These are phyloP conservation scores for Trichoderma reesei DNA, from an alignment of 495 filamentous ascomycete species.

Conservation along the genomic window DNA sequence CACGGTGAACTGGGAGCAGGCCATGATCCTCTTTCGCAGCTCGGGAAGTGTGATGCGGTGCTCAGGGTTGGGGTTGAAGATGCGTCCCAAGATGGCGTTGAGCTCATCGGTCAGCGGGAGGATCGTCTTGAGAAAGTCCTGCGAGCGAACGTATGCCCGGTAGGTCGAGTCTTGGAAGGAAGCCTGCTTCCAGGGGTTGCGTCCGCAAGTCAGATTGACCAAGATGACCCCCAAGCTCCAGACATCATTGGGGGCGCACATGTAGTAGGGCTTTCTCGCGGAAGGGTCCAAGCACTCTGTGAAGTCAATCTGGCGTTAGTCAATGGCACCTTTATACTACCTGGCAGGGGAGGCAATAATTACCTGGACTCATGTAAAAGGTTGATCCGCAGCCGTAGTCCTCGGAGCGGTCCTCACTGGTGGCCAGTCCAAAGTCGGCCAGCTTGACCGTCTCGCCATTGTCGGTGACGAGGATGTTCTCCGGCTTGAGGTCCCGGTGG, in stretches of 20 bases:
- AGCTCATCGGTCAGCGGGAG: slow-evolving; percentile 85
- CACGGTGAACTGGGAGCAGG: slow-evolving; percentile 67
- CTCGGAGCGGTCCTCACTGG: slow-evolving; percentile 67
- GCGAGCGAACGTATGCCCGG: slow-evolving; percentile 78
- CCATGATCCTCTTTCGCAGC: slow-evolving; percentile 63
- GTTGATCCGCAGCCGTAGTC: slow-evolving; percentile 98
- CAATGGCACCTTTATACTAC: not conserved
- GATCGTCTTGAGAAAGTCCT: slow-evolving; percentile 83
- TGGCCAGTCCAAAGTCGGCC: slow-evolving; percentile 95
- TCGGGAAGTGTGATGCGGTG: slow-evolving; percentile 80
- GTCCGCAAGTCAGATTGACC: slow-evolving; percentile 93
- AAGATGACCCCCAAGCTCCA: slow-evolving; percentile 97
- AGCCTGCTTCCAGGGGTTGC: slow-evolving; percentile 97
- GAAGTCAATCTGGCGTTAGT: slow-evolving; percentile 15
- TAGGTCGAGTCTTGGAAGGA: slow-evolving; percentile 91
- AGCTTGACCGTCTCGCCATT: slow-evolving; percentile 83
- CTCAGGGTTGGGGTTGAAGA: slow-evolving; percentile 83
- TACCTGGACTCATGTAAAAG: slow-evolving; percentile 99
- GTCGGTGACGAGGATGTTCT: slow-evolving; percentile 92
- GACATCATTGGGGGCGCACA: slow-evolving; percentile 89
- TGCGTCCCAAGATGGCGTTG: slow-evolving; percentile 74
- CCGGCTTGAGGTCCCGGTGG: slow-evolving; percentile 95
- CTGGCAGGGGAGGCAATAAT: slow-evolving; percentile 19
- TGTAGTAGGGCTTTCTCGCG: slow-evolving; percentile 74
- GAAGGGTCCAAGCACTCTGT: slow-evolving; percentile 89